phyloP scores from a whole-genome alignment of 2,329 filamentous ascomycete species.

The Cytospora mali region DNA sequence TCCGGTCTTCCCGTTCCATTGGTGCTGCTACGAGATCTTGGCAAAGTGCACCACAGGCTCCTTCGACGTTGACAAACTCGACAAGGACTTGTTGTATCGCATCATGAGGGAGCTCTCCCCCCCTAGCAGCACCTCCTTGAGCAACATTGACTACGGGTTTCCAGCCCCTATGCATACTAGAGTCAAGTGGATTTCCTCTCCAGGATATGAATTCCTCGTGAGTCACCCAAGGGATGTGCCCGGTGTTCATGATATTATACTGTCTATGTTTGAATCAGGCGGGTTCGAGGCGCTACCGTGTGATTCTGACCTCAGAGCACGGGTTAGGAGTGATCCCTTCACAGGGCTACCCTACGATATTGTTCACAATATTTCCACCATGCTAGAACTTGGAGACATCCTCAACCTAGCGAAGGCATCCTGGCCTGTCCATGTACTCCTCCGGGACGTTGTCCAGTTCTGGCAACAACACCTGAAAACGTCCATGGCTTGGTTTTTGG shows the following conservation, averaged over 20 bases:
- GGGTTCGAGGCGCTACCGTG: not conserved
- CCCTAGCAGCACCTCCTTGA: not conserved
- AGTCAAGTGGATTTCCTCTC: not conserved
- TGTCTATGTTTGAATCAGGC: not conserved
- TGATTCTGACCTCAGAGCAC: not conserved
- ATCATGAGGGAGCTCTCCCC: not conserved
- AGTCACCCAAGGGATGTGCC: not conserved
- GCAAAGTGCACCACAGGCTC: not conserved
- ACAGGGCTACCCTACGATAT: conserved; percentile 5
- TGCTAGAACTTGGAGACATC: not conserved
- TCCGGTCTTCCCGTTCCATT: conserved; percentile 15
- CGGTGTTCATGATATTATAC: not conserved
- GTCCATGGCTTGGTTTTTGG: conserved; percentile 17
- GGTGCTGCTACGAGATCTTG: conserved; percentile 16
- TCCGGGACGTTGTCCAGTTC: conserved; percentile 12
- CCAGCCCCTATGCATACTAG: not conserved
- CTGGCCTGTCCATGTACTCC: conserved; percentile 2
- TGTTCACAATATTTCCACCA: not conserved
- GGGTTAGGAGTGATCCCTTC: conserved; percentile 8
- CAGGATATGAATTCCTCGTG: conserved; percentile 15
- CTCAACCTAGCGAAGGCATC: conserved; percentile 9
- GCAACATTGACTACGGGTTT: not conserved
- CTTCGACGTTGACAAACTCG: not conserved
- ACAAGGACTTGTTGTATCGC: conserved; percentile 17
- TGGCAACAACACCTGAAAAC: not conserved